phyloP scores from a whole-genome alignment of 2,329 filamentous ascomycete species.

The Harringtonia aguacate region DNA sequence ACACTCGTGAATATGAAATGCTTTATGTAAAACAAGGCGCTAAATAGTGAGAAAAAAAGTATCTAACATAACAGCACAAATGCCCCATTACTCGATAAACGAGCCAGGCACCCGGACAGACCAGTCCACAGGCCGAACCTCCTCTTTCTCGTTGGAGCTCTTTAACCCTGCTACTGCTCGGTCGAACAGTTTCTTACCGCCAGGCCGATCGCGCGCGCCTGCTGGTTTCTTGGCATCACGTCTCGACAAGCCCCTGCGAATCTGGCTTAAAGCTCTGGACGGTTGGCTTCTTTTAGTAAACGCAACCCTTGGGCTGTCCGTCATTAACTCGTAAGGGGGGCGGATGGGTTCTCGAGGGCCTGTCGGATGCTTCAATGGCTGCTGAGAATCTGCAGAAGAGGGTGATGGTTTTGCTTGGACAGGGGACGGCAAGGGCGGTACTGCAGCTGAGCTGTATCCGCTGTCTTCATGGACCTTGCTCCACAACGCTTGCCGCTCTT shows the following conservation, averaged over 20 bases:
- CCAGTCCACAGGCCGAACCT: conserved; percentile 2
- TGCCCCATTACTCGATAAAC: conserved; percentile 2
- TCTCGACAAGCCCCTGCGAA: background rate
- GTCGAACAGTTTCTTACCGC: conserved; percentile 9
- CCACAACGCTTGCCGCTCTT: background rate
- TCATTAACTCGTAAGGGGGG: too few relatives aligned
- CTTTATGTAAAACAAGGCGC: too few relatives aligned
- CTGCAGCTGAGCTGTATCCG: background rate
- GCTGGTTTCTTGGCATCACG: background rate
- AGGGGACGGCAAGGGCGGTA: background rate
- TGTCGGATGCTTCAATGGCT: too few relatives aligned
- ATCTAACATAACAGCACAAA: too few relatives aligned
- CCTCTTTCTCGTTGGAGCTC: background rate
- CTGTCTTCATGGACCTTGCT: background rate
- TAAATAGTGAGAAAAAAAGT: too few relatives aligned
- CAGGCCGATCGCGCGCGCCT: background rate
- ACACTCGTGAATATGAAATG: too few relatives aligned
- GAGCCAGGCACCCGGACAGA: conserved; percentile 7
- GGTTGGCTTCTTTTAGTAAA: too few relatives aligned
- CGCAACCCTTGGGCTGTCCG: too few relatives aligned
- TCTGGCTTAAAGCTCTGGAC: too few relatives aligned
- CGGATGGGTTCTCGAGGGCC: too few relatives aligned
- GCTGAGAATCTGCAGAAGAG: too few relatives aligned
- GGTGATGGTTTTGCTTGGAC: background rate
- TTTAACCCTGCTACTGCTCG: conserved; percentile 8